Evolutionary conservation across 2,329 filamentous ascomycete genomes (phyloP), one percentile per base, ranked within the genome.

Genomic region (Passalora sequoiae): DNA sequence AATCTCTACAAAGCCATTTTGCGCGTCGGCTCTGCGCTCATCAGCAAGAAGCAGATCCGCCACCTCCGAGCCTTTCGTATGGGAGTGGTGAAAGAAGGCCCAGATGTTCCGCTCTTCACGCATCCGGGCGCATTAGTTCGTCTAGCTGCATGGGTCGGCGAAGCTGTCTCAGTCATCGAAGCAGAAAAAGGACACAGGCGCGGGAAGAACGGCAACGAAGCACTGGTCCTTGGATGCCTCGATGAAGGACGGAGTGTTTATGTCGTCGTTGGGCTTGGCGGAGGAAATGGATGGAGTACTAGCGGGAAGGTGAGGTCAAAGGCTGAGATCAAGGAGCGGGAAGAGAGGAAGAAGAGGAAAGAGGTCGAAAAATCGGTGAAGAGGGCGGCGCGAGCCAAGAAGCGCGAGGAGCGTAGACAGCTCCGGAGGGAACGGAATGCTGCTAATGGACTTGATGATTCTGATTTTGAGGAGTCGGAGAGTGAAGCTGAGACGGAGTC

Each of bases 111-210:
- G n/a, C 76, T 97, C 8, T 98, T 98, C 67, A 89, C 84, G 1
- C 91, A 97, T 60, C 89, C 92, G 0, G 87, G 89, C 4, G 92
- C 92, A 1, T 71, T 98, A 17, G 94, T 89, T 2, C 96, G 97
- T 65, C 76, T 98, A 10, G 89, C 91, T 0, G 74, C 95, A 3
- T 98, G 92, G 92, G 79, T 98, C 30, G 87, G 85, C 33, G 91
- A 97, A 67, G 92, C 92, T 0, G 82, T 97, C 32, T 79, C 84
- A 1, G 89, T 96, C 53, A 85, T 94, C 58, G 92, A 97, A 65
- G 80, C 82, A 38, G 87, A 92, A 1, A 84, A 83, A 17, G 86
- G 86, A 1, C 80, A 80, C 46, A 72, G 84, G 21, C 76, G 78
- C 0, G 83, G 85, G 19, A 43, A 43, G 16, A 44, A 40, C 8